Evolutionary conservation across 2,329 filamentous ascomycete genomes (phyloP).

Genomic region (Aureobasidium sp.): DNA sequence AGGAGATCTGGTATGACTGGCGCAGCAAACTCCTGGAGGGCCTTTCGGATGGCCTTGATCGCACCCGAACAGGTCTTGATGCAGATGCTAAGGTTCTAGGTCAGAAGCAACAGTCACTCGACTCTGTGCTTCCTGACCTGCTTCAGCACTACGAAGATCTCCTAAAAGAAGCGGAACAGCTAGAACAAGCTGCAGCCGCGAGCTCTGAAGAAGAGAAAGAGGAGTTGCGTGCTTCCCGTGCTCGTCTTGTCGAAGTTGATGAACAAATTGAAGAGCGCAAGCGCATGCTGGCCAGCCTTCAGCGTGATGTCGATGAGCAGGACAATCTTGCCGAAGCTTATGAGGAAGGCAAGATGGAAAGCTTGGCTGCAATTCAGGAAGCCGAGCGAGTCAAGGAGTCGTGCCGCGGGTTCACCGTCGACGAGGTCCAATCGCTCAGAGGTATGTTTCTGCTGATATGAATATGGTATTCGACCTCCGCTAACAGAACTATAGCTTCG

Average conservation of each 20-base stretch:
- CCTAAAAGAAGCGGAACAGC: slow-evolving; percentile 48
- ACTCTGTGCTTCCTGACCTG: slow-evolving; percentile 57
- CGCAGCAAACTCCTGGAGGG: slow-evolving; percentile 78
- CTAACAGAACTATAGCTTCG: slow-evolving; percentile 46
- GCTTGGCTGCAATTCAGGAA: slow-evolving; percentile 64
- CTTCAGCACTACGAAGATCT: slow-evolving; percentile 53
- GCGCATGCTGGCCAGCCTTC: slow-evolving; percentile 56
- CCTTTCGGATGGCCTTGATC: slow-evolving; percentile 69
- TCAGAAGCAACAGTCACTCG: slow-evolving; percentile 60
- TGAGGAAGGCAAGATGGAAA: slow-evolving; percentile 58
- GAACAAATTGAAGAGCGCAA: slow-evolving; percentile 62
- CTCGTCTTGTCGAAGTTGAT: slow-evolving; percentile 56
- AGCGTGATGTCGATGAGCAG: slow-evolving; percentile 57
- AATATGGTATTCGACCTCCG: not conserved
- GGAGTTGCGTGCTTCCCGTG: slow-evolving; percentile 65
- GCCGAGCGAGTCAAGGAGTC: slow-evolving; percentile 79
- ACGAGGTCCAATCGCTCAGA: slow-evolving; percentile 72
- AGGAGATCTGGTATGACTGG: slow-evolving; percentile 98
- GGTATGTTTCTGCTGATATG: slow-evolving; percentile 41
- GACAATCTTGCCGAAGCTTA: slow-evolving; percentile 55
- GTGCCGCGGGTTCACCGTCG: slow-evolving; percentile 78
- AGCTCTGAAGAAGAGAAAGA: slow-evolving; percentile 72
- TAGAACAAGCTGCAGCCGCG: slow-evolving; percentile 65
- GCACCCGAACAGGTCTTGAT: slow-evolving; percentile 67
- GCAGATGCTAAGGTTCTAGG: slow-evolving; percentile 59